Evolutionary conservation across 2,329 filamentous ascomycete genomes (phyloP).

Genomic region (Lachnellula arida): DNA sequence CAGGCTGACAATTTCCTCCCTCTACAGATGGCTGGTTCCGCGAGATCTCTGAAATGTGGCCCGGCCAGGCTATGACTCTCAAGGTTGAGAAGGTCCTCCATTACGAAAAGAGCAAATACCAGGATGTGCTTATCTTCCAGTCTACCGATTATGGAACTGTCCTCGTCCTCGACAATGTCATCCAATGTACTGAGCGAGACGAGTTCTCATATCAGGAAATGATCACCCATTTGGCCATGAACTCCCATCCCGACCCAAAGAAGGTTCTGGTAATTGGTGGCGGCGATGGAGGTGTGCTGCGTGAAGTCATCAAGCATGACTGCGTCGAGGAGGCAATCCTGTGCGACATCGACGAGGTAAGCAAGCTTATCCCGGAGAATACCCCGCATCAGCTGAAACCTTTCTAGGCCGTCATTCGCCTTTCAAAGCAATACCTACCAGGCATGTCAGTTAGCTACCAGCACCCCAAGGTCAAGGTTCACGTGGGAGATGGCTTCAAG

Average conservation of each 20-base stretch:
- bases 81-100: slow-evolving; percentile 97
- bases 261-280: slow-evolving; percentile 97
- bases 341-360: slow-evolving; percentile 94
- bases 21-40: slow-evolving; percentile 96
- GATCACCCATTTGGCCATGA: slow-evolving; percentile 98
- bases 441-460: slow-evolving; percentile 90
- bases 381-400: slow-evolving; percentile 12
- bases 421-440: slow-evolving; percentile 97
- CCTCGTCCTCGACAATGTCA: slow-evolving; percentile 96
- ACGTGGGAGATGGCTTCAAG: slow-evolving; percentile 97
- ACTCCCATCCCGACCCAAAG: slow-evolving; percentile 97
- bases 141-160: slow-evolving; percentile 95
- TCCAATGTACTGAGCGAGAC: slow-evolving; percentile 97
- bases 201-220: slow-evolving; percentile 99
- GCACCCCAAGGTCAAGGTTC: slow-evolving; percentile 88
- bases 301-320: slow-evolving; percentile 98
- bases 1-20: slow-evolving; percentile 12
- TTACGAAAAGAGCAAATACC: slow-evolving; percentile 99
- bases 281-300: slow-evolving; percentile 93
- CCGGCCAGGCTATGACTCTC: slow-evolving; percentile 96
- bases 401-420: slow-evolving; percentile 79
- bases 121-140: slow-evolving; percentile 98
- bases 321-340: slow-evolving; percentile 92
- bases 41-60: slow-evolving; percentile 99
- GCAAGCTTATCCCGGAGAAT: slow-evolving; percentile 9